Evolutionary conservation across 1,284 basidiomycete species (phyloP).

Genomic region (Tilletia setariae): DNA sequence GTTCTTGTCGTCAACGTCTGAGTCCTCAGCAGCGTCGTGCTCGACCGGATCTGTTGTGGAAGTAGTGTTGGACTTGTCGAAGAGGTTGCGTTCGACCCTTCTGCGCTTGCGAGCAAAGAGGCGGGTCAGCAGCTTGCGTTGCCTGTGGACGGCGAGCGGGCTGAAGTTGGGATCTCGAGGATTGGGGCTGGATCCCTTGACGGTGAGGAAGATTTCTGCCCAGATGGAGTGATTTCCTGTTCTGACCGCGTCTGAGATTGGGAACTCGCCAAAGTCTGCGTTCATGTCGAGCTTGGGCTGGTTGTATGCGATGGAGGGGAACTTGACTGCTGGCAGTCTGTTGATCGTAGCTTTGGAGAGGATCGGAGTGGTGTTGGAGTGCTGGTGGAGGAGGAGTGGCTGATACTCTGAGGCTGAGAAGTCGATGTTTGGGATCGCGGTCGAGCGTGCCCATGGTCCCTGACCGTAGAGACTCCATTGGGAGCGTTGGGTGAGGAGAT

Average conservation of each 20-base stretch:
- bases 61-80: slow-evolving; percentile 56
- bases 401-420: slow-evolving; percentile 22
- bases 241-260: slow-evolving; percentile 25
- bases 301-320: slow-evolving; percentile 25
- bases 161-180: slow-evolving; percentile 59
- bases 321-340: slow-evolving; percentile 34
- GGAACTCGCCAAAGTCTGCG: slow-evolving; percentile 29
- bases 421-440: slow-evolving; percentile 23
- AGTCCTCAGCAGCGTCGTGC: slow-evolving; percentile 38
- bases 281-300: slow-evolving; percentile 23
- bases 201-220: slow-evolving; percentile 79
- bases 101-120: slow-evolving; percentile 71
- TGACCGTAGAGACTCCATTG: slow-evolving; percentile 25
- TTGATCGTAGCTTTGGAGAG: not conserved
- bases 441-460: slow-evolving; percentile 13
- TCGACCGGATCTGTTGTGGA: slow-evolving; percentile 57
- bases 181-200: slow-evolving; percentile 66
- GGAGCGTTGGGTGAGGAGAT: slow-evolving; percentile 32
- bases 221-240: slow-evolving; percentile 57
- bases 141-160: slow-evolving; percentile 66
- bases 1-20: not conserved
- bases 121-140: slow-evolving; percentile 78
- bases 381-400: slow-evolving; percentile 19
- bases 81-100: slow-evolving; percentile 78
- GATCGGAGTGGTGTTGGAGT: not conserved